A percentile compares a stretch with the other conserved stretches of the same genome.
These are phyloP conservation scores for Saccharomycopsis sp. DNA, from an alignment of 805 yeast genomes.

Conservation along the genomic window DNA sequence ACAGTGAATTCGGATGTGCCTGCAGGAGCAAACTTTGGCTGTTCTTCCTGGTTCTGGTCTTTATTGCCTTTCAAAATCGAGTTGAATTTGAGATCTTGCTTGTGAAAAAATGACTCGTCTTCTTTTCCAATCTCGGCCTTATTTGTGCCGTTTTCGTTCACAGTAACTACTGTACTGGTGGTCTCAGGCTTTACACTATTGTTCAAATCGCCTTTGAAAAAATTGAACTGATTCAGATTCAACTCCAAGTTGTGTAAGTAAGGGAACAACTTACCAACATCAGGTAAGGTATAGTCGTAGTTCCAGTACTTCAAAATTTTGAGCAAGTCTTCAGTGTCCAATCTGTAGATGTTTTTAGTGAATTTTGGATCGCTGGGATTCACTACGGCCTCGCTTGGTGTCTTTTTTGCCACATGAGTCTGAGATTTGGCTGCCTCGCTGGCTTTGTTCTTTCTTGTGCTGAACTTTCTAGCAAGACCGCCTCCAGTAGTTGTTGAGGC, in stretches of 20 bases:
- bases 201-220: conserved; percentile 12
- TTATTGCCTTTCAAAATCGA: conserved; percentile 1
- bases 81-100: conserved; percentile 10
- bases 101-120: conserved; percentile 9
- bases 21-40: neutral
- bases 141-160: neutral
- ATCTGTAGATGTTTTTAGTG: conserved; percentile 11
- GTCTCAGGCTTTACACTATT: neutral
- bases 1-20: neutral
- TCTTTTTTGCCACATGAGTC: neutral
- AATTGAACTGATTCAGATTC: conserved; percentile 16
- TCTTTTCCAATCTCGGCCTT: neutral
- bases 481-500: neutral
- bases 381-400: neutral
- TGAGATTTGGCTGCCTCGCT: neutral
- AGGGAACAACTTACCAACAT: conserved; percentile 15
- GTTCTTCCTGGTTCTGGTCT: neutral
- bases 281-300: conserved; percentile 20
- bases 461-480: conserved; percentile 5
- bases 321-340: conserved; percentile 19
- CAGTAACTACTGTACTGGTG: neutral
- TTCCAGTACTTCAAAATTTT: conserved; percentile 21
- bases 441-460: conserved; percentile 5
- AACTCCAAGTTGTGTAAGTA: conserved; percentile 21
- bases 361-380: conserved; percentile 8